phyloP scores from a whole-genome alignment of 2,329 filamentous ascomycete species.

The Anthostomella pinea region DNA sequence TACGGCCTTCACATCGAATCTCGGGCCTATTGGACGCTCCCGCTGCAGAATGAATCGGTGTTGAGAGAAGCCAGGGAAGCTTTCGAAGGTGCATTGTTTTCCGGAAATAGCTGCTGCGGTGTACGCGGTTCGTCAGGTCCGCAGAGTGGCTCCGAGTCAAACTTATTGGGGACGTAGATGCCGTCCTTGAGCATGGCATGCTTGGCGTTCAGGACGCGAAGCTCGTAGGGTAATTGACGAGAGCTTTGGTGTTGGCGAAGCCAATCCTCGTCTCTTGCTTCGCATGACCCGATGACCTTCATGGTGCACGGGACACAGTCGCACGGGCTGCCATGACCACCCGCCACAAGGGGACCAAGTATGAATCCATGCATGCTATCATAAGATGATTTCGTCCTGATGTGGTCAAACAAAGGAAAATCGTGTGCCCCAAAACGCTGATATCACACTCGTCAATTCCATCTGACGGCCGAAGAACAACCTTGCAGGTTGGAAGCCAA shows the following conservation, averaged over 20 bases:
- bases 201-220: neutral
- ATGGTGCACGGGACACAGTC: neutral
- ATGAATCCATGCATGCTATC: too few relatives aligned
- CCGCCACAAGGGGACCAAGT: too few relatives aligned
- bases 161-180: neutral
- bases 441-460: too few relatives aligned
- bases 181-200: neutral
- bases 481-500: too few relatives aligned
- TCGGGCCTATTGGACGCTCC: neutral
- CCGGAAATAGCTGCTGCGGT: neutral
- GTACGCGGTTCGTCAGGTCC: neutral
- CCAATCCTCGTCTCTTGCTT: neutral
- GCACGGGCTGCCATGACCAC: too few relatives aligned
- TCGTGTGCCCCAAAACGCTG: too few relatives aligned
- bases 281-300: neutral
- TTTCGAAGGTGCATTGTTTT: too few relatives aligned
- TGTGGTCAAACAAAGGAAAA: too few relatives aligned
- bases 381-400: too few relatives aligned
- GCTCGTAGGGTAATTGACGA: neutral
- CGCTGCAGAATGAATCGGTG: neutral
- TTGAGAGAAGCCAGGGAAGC: neutral
- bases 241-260: neutral
- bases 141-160: neutral
- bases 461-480: too few relatives aligned
- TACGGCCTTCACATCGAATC: slow-evolving; percentile 1